A percentile compares a stretch with the other conserved stretches of the same genome.
phyloP scores from a whole-genome alignment of 257 asterid genomes.

The Parsonsia alboflavescens region DNA sequence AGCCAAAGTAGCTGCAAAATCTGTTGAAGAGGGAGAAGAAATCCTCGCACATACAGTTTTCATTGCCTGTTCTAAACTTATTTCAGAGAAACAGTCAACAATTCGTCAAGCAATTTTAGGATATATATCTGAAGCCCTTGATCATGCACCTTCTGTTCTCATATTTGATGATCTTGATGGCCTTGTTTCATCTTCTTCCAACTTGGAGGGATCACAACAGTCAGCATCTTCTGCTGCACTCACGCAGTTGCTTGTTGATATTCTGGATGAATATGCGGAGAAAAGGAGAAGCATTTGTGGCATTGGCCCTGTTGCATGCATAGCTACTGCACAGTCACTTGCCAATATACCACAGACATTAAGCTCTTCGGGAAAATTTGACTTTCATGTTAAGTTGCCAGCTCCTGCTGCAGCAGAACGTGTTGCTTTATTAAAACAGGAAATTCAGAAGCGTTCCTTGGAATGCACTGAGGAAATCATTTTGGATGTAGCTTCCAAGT shows the following conservation, averaged over 20 bases:
- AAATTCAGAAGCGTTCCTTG: constrained; percentile 76
- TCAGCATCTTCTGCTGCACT: constrained; percentile 60
- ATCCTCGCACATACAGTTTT: constrained; percentile 76
- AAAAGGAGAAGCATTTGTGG: constrained; percentile 60
- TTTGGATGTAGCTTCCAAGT: constrained; percentile 72
- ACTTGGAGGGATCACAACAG: constrained; percentile 74
- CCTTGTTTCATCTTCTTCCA: constrained; percentile 70
- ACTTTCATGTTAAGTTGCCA: constrained; percentile 83
- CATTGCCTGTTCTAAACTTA: constrained; percentile 72
- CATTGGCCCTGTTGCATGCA: constrained; percentile 77
- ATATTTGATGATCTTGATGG: constrained; percentile 94
- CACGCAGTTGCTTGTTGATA: constrained; percentile 64
- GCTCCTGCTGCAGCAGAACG: constrained; percentile 95
- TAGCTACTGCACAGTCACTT: constrained; percentile 81
- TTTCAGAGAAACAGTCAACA: constrained; percentile 72
- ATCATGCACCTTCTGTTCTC: constrained; percentile 83
- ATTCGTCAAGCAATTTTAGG: constrained; percentile 61
- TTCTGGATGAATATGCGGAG: constrained; percentile 86
- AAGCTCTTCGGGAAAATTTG: constrained; percentile 95
- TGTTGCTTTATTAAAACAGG: constrained; percentile 67
- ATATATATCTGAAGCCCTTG: constrained; percentile 72
- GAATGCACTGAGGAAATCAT: constrained; percentile 66
- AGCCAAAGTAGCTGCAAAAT: constrained; percentile 71
- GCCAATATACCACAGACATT: constrained; percentile 75
- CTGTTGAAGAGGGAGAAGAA: constrained; percentile 58